Evolutionary conservation across 495 filamentous ascomycete genomes (phyloP).

Genomic region (Bombardia bombarda): DNA sequence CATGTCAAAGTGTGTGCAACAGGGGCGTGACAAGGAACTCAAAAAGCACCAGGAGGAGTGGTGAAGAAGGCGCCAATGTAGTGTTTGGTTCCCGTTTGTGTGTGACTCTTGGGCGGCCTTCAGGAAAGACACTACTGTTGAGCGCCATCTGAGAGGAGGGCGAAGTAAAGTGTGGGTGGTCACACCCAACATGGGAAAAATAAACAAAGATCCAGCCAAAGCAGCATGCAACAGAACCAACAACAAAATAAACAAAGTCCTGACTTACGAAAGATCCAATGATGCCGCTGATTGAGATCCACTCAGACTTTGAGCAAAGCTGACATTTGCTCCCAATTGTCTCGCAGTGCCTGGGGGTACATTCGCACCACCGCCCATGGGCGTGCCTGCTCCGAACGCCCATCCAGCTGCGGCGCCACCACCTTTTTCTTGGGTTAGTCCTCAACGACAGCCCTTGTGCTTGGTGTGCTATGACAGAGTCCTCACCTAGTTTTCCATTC

Average conservation of each 20-base stretch:
- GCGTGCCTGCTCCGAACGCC: slow-evolving; percentile 60
- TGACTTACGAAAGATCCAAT: slow-evolving; percentile 73
- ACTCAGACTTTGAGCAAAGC: slow-evolving; percentile 76
- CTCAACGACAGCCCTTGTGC: neutral
- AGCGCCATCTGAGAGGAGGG: no score
- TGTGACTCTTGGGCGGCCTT: no score
- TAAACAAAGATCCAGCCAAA: neutral
- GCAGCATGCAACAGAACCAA: neutral
- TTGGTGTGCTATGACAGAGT: neutral
- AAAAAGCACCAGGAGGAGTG: no score
- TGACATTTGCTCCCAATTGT: slow-evolving; percentile 57
- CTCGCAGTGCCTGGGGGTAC: slow-evolving; percentile 32
- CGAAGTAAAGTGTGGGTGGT: no score
- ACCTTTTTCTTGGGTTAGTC: no score
- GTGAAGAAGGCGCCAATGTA: no score
- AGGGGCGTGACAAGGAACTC: no score
- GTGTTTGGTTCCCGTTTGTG: no score
- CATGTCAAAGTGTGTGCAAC: no score
- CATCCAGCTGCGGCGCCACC: slow-evolving; percentile 55
- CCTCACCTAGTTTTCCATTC: slow-evolving; percentile 68
- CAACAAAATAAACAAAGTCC: slow-evolving; percentile 7
- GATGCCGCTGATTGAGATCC: slow-evolving; percentile 68
- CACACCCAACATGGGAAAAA: no score
- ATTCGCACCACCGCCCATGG: slow-evolving; percentile 61
- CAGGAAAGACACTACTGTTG: no score